Conservation (phyloP, 176 grass and related monocot genomes). For the Alloteropsis semialata region DNA sequence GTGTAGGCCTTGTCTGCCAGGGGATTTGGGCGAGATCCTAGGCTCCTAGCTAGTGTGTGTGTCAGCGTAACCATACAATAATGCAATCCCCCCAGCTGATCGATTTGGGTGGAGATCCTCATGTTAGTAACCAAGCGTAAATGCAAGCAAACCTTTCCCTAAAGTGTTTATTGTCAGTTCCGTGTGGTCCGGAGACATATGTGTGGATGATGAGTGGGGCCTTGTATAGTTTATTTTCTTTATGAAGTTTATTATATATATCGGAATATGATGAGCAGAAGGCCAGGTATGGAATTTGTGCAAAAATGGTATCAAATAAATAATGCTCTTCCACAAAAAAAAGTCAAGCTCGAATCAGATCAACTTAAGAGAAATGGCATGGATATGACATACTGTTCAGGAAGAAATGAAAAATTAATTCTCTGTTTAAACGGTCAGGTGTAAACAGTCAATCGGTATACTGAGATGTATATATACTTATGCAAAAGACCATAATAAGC, state of each 20-base stretch:
- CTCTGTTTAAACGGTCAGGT: background rate
- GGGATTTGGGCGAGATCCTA: constrained; percentile 25
- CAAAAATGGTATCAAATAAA: background rate
- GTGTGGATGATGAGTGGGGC: background rate
- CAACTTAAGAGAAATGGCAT: background rate
- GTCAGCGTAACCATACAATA: background rate
- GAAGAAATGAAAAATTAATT: background rate
- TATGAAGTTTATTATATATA: background rate
- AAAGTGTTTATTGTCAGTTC: background rate
- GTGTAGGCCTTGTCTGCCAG: constrained; percentile 33
- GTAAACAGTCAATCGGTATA: background rate
- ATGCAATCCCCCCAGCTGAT: background rate
- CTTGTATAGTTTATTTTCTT: background rate
- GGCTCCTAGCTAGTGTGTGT: too few relatives aligned
- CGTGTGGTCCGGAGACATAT: background rate
- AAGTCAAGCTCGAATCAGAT: background rate
- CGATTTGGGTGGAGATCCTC: background rate
- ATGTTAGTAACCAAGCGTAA: background rate
- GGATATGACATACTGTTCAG: background rate
- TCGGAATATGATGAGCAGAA: background rate
- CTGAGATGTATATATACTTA: background rate
- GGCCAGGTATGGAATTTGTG: background rate
- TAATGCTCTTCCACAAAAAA: too few relatives aligned
- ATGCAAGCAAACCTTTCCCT: background rate
- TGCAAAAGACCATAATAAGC: background rate